Conservation (phyloP, 2,329 filamentous ascomycete species). For the Sclerotiophoma versabilis region DNA sequence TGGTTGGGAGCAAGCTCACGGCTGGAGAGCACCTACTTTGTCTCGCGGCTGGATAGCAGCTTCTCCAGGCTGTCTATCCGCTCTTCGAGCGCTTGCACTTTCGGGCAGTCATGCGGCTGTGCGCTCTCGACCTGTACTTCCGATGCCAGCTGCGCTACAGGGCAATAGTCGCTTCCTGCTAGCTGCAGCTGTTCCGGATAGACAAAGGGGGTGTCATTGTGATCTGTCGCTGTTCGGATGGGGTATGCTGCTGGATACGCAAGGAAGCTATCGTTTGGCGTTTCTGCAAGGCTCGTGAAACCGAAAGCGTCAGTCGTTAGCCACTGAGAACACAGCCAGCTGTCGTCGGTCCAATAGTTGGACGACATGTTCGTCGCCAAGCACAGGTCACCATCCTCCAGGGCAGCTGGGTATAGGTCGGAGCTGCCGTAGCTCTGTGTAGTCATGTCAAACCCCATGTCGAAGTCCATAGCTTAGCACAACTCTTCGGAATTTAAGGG, state of each 20-base stretch:
- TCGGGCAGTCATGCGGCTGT: not conserved
- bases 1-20: constrained; percentile 23
- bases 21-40: no score
- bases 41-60: no score
- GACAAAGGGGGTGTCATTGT: not conserved
- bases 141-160: not conserved
- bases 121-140: not conserved
- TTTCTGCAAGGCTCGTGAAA: not conserved
- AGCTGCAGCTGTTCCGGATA: not conserved
- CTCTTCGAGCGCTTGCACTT: not conserved
- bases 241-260: not conserved
- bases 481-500: no score
- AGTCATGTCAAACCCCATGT: not conserved
- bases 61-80: not conserved
- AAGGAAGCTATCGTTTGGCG: not conserved
- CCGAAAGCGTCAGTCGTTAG: not conserved
- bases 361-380: not conserved
- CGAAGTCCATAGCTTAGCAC: not conserved
- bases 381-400: not conserved
- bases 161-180: not conserved
- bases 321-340: not conserved
- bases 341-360: not conserved
- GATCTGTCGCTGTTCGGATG: not conserved
- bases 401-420: not conserved
- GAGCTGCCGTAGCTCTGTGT: not conserved